Percentiles rank a stretch among this genome's conserved stretches.
Evolutionary conservation across 108 stramenopile species (phyloP).

Genomic region (Cyclotella sp.): DNA sequence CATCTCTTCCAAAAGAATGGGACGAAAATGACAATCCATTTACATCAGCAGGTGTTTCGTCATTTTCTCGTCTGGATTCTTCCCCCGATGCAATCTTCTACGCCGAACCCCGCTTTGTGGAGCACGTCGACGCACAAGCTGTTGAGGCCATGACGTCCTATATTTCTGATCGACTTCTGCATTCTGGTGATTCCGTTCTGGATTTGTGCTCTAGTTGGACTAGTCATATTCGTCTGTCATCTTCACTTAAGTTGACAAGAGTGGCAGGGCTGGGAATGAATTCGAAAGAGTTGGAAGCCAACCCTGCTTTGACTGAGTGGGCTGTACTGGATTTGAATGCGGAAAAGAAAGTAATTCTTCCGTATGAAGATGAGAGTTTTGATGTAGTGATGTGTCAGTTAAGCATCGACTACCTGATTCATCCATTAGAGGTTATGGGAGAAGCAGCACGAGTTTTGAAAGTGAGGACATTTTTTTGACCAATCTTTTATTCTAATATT

Average conservation of each 20-base stretch:
- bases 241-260: constrained; percentile 41
- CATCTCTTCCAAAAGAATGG: constrained; percentile 73
- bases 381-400: constrained; percentile 91
- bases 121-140: constrained; percentile 85
- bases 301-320: constrained; percentile 71
- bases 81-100: constrained; percentile 76
- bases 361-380: constrained; percentile 81
- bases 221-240: constrained; percentile 61
- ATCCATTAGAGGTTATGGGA: constrained; percentile 83
- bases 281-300: constrained; percentile 74
- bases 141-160: constrained; percentile 75
- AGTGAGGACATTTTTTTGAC: constrained; percentile 20
- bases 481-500: background rate
- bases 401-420: constrained; percentile 91
- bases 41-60: constrained; percentile 14
- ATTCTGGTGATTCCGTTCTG: constrained; percentile 61
- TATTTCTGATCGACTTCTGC: constrained; percentile 58
- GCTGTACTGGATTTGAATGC: constrained; percentile 79
- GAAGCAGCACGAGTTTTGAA: constrained; percentile 86
- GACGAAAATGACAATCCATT: constrained; percentile 74
- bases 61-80: constrained; percentile 72
- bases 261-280: constrained; percentile 88
- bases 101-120: constrained; percentile 79
- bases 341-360: constrained; percentile 69
- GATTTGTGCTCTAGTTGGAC: constrained; percentile 91